Base-by-base conservation (phyloP, 306 rosid species). In the Fragaria iinumae region DNA sequence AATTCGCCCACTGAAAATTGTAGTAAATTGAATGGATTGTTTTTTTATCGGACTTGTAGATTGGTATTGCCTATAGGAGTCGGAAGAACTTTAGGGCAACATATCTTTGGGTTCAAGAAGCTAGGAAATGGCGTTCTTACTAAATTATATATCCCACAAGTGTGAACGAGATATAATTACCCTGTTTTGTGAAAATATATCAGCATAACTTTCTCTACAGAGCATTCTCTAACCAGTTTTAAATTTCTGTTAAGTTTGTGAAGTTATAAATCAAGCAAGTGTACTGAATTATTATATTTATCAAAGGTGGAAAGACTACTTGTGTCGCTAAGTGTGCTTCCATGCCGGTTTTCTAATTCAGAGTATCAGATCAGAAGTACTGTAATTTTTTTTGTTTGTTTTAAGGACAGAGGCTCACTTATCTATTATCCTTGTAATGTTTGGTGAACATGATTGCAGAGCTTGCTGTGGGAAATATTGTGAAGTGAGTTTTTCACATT, bases 381-480 rank as follows among this genome's bases (percentile, higher is more conserved):
- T 53, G 39, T 18, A n/a, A 29, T 48, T 11, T 60, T 65, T n/a
- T 38, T 38, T 5, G 7, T 12, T 62, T 23, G 8, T 50, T 50
- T 57, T 9, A 50, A 16, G 55, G n/a, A 50, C 71, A 17, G 76
- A 68, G 34, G 52, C 59, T 79, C 34, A 49, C 82, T 75, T 52
- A 3, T 52, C 67, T 67, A 3, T 25, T 76, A 38, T 7, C 69
- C 45, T 85, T 63, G 52, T 67, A 64, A 85, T 67, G 56, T 71
- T 84, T 59, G 62, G 73, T 72, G 50, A 49, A 65, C 83, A 79
- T 66, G 18, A 81, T 79, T 53, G 84, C 90, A 96, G 99, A 96
- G 90, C 87, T 96, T 64, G 96, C 98, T 21, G 97, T 96, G 82
- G 99, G 98, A 69, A 96, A 92, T 78, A 89, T 92, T 66, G 97